Conservation (phyloP, 108 stramenopile species). For the Cyclotella kingstonii region DNA sequence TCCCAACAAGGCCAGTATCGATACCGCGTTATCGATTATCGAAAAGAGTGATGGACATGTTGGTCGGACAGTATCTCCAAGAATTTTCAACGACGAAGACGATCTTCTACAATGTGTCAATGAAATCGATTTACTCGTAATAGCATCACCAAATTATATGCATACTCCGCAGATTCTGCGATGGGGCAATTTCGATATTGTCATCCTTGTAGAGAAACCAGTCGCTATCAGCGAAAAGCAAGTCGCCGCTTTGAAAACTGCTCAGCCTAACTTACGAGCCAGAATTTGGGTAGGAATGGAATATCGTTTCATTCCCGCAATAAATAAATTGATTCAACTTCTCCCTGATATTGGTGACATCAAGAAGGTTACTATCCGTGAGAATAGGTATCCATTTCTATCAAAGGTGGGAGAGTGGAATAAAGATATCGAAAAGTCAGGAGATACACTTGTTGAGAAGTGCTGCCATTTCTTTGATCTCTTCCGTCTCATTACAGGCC, state of each 20-base stretch:
- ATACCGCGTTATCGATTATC: conserved; percentile 33
- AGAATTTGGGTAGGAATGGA: conserved; percentile 88
- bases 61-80: conserved; percentile 14
- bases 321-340: conserved; percentile 59
- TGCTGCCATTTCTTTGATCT: conserved; percentile 89
- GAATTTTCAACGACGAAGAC: conserved; percentile 52
- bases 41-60: conserved; percentile 9
- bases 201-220: conserved; percentile 79
- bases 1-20: conserved; percentile 51
- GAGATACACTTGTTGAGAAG: conserved; percentile 81
- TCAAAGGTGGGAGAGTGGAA: conserved; percentile 83
- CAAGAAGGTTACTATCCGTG: conserved; percentile 81
- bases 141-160: conserved; percentile 79
- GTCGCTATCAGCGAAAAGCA: conserved; percentile 76
- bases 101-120: conserved; percentile 56
- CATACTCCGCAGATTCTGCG: conserved; percentile 68
- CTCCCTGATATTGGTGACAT: conserved; percentile 69
- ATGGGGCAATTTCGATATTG: conserved; percentile 66
- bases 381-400: conserved; percentile 83
- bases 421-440: conserved; percentile 68
- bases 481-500: conserved; percentile 74
- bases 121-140: conserved; percentile 75
- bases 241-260: conserved; percentile 46
- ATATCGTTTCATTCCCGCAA: conserved; percentile 84
- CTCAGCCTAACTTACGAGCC: conserved; percentile 47